Base-by-base conservation (phyloP, 257 asterid species). In the Ilex aquifolium region DNA sequence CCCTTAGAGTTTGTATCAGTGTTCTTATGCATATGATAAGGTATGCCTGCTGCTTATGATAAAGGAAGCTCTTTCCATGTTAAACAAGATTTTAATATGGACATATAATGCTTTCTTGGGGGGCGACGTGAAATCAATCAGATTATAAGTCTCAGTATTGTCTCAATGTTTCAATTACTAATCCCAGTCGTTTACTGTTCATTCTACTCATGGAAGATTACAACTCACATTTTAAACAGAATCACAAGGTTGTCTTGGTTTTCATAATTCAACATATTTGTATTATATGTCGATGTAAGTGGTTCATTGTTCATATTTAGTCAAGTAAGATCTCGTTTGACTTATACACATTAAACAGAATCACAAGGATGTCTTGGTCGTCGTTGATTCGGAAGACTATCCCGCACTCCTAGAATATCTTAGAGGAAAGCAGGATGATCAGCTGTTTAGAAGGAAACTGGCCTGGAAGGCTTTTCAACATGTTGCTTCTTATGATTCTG, bases 391-490 rank as follows among this genome's bases (percentile, higher is more conserved):
- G 59, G 78, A 79, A 63, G 99, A 93, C 72, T 93, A 93, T 62
- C 80, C 91, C 32, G 85, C 72, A 62, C 91, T 93, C 60, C 64
- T 93, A 74, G 84, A 87, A 49, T 75, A 76, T 79, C 91, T 93
- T 39, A 82, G 79, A 65, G 85, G 78, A 39, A 82, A 80, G 31
- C 71, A 63, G 68, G 87, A 76, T 14, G 91, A 90, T 58, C 83
- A 78, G 69, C 86, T 78, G 44, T 85, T 93, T 61, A 80, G 91
- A 46, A 87, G 76, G 78, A 75, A 55, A 77, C 77, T 93, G 63
- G 99, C 97, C 60, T 88, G 97, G 91, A 93, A 93, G 77, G 97
- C 97, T 67, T 93, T 93, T 80, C 88, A 84, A 74, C 97, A 93
- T 68, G 91, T 83, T 59, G 97, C 97, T 79, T 87, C 95, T n/a